These are phyloP conservation scores for Apiotrichum sp. DNA, from an alignment of 1,284 basidiomycete genomes.

Conservation along the genomic window DNA sequence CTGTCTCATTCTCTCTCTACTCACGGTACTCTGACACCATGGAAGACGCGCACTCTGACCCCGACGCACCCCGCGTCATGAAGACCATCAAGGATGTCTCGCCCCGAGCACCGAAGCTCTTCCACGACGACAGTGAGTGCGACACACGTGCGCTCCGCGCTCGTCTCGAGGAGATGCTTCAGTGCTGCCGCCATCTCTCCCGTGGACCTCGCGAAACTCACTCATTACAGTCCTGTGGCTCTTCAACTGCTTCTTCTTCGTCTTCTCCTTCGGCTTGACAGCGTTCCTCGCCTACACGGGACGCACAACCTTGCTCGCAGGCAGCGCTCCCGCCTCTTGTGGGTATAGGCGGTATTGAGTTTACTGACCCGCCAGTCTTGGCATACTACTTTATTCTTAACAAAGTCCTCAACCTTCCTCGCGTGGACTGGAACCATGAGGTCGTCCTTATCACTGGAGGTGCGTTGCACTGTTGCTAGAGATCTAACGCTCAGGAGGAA, in stretches of 20 bases:
- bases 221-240: neutral
- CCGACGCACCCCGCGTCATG: too few species aligned
- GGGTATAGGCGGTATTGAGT: neutral
- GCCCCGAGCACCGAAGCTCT: neutral
- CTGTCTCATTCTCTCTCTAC: too few species aligned
- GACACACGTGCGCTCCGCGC: neutral
- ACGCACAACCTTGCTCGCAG: neutral
- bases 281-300: neutral
- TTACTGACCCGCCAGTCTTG: neutral
- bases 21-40: too few species aligned
- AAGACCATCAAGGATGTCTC: neutral
- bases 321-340: neutral
- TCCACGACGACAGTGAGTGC: constrained; percentile 1
- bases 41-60: too few species aligned
- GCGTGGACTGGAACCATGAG: constrained; percentile 63
- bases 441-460: constrained; percentile 85
- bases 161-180: too few species aligned
- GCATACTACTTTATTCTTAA: neutral
- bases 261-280: neutral
- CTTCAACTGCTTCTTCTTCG: neutral
- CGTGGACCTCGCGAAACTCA: neutral
- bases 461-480: constrained; percentile 37
- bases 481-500: constrained; percentile 57
- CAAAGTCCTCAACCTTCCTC: neutral
- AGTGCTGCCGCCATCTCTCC: too few species aligned